These are phyloP conservation scores for Ceriops decandra DNA, from an alignment of 345 rosid species.

Conservation along the genomic window DNA sequence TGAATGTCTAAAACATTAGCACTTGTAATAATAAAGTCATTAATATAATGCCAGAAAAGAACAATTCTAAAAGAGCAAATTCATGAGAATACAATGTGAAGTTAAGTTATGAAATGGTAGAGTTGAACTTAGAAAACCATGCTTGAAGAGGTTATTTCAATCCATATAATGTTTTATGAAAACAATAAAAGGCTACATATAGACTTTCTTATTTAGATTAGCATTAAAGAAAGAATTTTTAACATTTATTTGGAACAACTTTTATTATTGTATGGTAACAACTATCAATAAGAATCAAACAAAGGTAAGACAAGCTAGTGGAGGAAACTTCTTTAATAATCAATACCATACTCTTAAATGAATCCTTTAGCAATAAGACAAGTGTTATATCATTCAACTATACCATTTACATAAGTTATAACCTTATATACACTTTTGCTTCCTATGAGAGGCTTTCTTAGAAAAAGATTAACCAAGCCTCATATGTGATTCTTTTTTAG, in stretches of 20 bases:
- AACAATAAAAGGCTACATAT: not conserved
- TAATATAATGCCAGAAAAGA: not conserved
- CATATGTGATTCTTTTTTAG: not conserved
- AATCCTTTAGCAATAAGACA: not conserved
- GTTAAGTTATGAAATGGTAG: not conserved
- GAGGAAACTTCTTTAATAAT: not conserved
- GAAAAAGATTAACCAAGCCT: not conserved
- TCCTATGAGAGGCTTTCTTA: not conserved
- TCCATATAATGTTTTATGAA: not conserved
- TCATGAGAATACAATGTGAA: not conserved
- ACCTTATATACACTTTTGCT: not conserved
- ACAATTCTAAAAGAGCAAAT: not conserved
- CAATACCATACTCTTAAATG: not conserved
- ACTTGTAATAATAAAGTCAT: not conserved
- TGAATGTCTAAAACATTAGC: not conserved
- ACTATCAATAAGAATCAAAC: not conserved
- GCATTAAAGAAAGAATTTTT: not conserved
- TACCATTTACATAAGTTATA: not conserved
- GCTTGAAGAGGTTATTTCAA: not conserved
- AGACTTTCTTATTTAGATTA: not conserved
- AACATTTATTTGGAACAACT: not conserved
- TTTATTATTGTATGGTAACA: not conserved
- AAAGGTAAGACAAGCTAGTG: not conserved
- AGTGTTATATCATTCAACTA: not conserved
- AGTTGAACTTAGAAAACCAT: not conserved